phyloP scores from a whole-genome alignment of 129 eudicot species.

The Tagetes patula region DNA sequence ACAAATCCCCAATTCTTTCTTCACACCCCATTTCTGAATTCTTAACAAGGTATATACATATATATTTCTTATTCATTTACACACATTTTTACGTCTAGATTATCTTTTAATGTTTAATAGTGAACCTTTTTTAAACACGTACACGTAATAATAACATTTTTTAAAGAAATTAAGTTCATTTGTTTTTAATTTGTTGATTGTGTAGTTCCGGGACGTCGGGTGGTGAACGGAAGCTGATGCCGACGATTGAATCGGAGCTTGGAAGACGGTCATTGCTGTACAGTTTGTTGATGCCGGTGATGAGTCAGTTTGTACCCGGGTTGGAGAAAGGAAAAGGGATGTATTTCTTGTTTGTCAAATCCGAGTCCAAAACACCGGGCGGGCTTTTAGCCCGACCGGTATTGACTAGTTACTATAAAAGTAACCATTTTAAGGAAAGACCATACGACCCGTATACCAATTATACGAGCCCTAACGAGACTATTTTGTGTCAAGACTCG shows the following conservation, averaged over 20 bases:
- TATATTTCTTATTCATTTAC: too few species aligned
- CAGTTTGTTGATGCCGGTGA: slow-evolving; percentile 74
- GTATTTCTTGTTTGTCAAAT: slow-evolving; percentile 75
- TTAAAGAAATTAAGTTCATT: too few species aligned
- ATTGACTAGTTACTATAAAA: slow-evolving; percentile 73
- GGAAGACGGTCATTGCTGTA: slow-evolving; percentile 60
- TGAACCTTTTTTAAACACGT: too few species aligned
- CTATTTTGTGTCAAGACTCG: slow-evolving; percentile 74
- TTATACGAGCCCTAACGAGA: slow-evolving; percentile 75
- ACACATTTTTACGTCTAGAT: too few species aligned
- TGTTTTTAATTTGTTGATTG: not conserved
- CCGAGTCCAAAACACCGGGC: slow-evolving; percentile 73
- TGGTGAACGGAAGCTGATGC: slow-evolving; percentile 84
- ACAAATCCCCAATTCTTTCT: slow-evolving; percentile 64
- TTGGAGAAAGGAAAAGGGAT: slow-evolving; percentile 82
- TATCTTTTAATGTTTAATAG: too few species aligned
- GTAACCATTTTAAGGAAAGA: slow-evolving; percentile 61
- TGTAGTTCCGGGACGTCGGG: slow-evolving; percentile 88
- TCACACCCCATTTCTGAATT: slow-evolving; percentile 85
- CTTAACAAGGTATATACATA: slow-evolving; percentile 56
- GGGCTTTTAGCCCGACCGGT: slow-evolving; percentile 81
- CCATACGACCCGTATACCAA: slow-evolving; percentile 77
- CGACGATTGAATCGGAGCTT: slow-evolving; percentile 72
- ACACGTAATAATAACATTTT: too few species aligned
- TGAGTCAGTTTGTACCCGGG: slow-evolving; percentile 71